These are phyloP conservation scores for Euphorbia lathyris DNA, from an alignment of 345 rosid species.

Conservation along the genomic window DNA sequence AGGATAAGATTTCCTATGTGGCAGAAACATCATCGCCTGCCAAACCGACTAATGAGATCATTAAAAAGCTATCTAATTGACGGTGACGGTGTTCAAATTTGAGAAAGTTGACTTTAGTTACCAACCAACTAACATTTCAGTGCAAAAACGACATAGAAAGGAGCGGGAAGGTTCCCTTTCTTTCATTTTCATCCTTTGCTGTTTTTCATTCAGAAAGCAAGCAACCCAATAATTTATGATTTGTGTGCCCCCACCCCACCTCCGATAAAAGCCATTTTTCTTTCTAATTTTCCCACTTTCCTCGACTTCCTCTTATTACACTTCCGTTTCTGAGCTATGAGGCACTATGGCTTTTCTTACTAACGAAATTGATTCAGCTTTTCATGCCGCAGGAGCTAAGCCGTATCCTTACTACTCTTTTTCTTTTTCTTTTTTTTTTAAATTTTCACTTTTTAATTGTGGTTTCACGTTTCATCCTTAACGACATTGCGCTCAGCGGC, in stretches of 20 bases:
- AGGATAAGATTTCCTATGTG: no score
- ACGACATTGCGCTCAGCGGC: slow-evolving; percentile 40
- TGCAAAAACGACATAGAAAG: not conserved
- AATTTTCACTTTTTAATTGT: not conserved
- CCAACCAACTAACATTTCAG: no score
- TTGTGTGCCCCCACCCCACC: slow-evolving; percentile 17
- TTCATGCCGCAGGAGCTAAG: slow-evolving; percentile 56
- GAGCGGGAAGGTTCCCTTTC: not conserved
- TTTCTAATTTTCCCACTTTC: slow-evolving; percentile 4
- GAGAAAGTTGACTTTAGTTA: not conserved
- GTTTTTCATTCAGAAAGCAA: no score
- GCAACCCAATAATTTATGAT: no score
- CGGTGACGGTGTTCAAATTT: not conserved
- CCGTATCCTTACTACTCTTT: slow-evolving; percentile 36
- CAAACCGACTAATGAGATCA: no score
- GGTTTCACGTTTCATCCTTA: slow-evolving; percentile 14
- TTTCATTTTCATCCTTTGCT: no score
- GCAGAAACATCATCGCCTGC: no score
- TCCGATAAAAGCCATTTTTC: slow-evolving; percentile 1
- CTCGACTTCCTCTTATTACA: not conserved
- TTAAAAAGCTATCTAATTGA: not conserved
- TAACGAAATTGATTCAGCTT: slow-evolving; percentile 48
- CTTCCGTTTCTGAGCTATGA: no score
- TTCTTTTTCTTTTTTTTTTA: not conserved
- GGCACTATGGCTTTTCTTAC: slow-evolving; percentile 43